phyloP scores from a whole-genome alignment of 768 basidiomycete species.

The Paxillus rubicundulus region DNA sequence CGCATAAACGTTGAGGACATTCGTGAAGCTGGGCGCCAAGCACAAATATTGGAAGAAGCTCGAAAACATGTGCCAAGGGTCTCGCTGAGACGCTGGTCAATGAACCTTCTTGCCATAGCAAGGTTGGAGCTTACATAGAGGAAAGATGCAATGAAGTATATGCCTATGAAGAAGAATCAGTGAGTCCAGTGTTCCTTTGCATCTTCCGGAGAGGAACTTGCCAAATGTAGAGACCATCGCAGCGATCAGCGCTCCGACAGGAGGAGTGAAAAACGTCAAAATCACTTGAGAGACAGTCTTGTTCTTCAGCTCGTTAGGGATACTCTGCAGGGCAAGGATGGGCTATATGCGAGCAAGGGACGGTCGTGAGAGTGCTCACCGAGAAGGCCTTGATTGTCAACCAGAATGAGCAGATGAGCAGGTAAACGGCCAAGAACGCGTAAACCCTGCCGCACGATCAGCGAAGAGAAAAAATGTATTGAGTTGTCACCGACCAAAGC shows the following conservation, averaged over 20 bases:
- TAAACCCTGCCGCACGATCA: constrained; percentile 59
- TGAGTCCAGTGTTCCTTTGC: constrained; percentile 8
- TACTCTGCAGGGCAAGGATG: constrained; percentile 37
- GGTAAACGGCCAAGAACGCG: constrained; percentile 77
- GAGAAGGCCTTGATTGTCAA: constrained; percentile 77
- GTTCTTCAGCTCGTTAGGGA: constrained; percentile 49
- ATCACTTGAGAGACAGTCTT: constrained; percentile 53
- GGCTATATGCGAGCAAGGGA: neutral
- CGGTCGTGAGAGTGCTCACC: constrained; percentile 37
- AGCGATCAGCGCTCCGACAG: constrained; percentile 78
- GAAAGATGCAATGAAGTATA: constrained; percentile 81
- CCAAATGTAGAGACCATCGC: constrained; percentile 90
- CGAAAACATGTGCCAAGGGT: constrained; percentile 98
- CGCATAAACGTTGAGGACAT: constrained; percentile 93
- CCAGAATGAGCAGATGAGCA: constrained; percentile 84
- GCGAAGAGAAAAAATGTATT: neutral
- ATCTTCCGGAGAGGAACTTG: constrained; percentile 23
- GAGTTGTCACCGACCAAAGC: constrained; percentile 51
- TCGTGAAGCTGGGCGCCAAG: constrained; percentile 90
- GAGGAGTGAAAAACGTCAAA: constrained; percentile 63
- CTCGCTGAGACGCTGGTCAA: constrained; percentile 52
- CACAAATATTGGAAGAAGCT: constrained; percentile 90
- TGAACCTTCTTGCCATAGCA: neutral
- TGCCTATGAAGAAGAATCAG: constrained; percentile 39
- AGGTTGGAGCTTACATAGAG: constrained; percentile 62